Evolutionary conservation across 768 basidiomycete genomes (phyloP).

Genomic region (Mrakia blollopis): DNA sequence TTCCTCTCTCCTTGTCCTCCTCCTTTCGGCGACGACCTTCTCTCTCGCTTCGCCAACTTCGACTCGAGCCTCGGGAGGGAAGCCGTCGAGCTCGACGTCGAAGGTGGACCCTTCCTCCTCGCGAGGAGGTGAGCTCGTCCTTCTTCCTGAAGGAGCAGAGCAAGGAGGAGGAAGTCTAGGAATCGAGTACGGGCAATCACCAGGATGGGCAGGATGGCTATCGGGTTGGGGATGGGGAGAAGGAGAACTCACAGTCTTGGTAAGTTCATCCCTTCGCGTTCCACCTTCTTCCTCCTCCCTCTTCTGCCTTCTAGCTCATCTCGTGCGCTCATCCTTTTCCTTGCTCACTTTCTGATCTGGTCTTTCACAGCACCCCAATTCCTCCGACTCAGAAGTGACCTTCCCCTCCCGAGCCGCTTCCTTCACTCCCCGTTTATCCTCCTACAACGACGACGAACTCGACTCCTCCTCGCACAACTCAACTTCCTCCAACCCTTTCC

Average conservation of each 20-base stretch:
- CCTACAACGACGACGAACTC: neutral
- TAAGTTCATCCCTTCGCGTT: neutral
- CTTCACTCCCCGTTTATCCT: constrained; percentile 24
- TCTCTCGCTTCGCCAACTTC: neutral
- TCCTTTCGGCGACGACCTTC: neutral
- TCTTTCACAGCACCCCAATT: constrained; percentile 16
- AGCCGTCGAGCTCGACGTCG: neutral
- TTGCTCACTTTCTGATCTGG: neutral
- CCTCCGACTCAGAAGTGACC: neutral
- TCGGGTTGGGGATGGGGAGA: constrained; percentile 27
- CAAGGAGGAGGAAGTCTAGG: constrained; percentile 10
- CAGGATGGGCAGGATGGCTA: constrained; percentile 29
- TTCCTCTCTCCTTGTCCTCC: neutral
- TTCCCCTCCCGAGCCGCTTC: constrained; percentile 32
- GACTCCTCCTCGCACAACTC: neutral
- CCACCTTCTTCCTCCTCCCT: neutral
- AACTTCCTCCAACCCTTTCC: constrained; percentile 14
- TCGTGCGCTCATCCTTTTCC: neutral
- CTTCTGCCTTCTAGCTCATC: neutral
- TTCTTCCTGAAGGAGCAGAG: neutral
- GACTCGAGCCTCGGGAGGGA: neutral
- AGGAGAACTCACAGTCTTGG: constrained; percentile 24
- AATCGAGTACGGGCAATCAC: constrained; percentile 1
- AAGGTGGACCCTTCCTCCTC: neutral
- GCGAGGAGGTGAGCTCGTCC: neutral